These are phyloP conservation scores for Porphyridium purpureum DNA, from an alignment of 23 red algal genomes.

Conservation along the genomic window DNA sequence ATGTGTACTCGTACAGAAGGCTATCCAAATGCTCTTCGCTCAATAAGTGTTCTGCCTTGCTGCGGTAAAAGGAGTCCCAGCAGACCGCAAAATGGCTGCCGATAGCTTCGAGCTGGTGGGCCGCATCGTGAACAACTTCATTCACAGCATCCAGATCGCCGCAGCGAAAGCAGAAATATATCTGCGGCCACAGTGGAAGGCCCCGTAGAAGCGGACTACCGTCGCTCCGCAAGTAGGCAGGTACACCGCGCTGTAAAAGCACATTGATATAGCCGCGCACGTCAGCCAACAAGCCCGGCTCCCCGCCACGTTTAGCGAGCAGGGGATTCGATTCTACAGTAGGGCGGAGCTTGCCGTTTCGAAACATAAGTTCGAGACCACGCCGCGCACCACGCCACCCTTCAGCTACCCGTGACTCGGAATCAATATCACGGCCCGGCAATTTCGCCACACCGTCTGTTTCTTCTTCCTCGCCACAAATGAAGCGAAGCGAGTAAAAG, in stretches of 20 bases:
- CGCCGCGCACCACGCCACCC: too few relatives aligned
- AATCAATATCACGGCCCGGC: too few relatives aligned
- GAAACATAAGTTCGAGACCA: too few relatives aligned
- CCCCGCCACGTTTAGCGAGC: background rate
- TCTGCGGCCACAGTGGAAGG: constrained; percentile 1
- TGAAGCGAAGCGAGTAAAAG: too few relatives aligned
- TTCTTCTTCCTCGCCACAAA: too few relatives aligned
- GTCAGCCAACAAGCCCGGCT: background rate
- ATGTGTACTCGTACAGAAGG: background rate
- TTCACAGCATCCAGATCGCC: background rate
- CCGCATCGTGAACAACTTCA: background rate
- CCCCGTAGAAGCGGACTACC: background rate
- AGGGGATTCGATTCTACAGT: background rate
- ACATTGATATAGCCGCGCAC: background rate
- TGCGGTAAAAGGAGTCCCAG: background rate
- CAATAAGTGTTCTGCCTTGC: background rate
- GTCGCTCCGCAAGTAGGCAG: background rate
- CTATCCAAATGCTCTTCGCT: background rate
- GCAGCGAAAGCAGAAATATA: background rate
- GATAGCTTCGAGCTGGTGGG: background rate
- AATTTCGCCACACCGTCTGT: too few relatives aligned
- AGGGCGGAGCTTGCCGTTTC: too few relatives aligned
- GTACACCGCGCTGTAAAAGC: background rate
- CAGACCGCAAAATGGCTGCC: background rate
- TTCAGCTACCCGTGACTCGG: too few relatives aligned